Evolutionary conservation across 2,329 filamentous ascomycete species (phyloP).

Genomic region (Fusarium illudens): DNA sequence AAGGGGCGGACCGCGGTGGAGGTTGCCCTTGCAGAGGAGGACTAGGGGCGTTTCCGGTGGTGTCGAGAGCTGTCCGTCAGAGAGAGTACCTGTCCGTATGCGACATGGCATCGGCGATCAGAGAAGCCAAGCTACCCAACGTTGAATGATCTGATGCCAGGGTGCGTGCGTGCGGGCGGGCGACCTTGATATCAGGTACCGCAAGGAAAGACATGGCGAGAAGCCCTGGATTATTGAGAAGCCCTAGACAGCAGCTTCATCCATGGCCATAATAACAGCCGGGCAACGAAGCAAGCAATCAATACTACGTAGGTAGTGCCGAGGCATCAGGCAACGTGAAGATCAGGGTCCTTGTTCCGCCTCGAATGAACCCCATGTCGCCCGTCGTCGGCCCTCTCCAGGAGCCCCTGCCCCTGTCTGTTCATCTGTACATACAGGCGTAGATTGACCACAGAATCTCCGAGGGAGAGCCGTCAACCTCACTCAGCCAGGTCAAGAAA

Average conservation of each 20-base stretch:
- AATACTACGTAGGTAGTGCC: no score
- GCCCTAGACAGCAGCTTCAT: neutral
- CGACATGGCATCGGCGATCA: conserved; percentile 13
- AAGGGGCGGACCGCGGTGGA: conserved; percentile 36
- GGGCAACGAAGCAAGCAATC: neutral
- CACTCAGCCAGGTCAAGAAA: no score
- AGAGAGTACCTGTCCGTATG: conserved; percentile 1
- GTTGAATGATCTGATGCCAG: conserved; percentile 33
- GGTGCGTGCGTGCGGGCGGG: conserved; percentile 20
- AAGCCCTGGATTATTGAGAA: neutral
- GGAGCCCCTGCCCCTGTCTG: conserved; percentile 17
- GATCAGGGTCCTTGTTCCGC: conserved; percentile 24
- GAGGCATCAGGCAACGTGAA: conserved; percentile 3
- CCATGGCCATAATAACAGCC: neutral
- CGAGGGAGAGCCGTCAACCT: conserved; percentile 31
- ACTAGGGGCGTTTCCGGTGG: conserved; percentile 29
- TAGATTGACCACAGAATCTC: conserved; percentile 21
- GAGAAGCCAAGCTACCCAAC: conserved; percentile 24
- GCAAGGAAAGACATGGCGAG: neutral
- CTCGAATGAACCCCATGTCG: conserved; percentile 16
- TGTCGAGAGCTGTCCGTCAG: no score
- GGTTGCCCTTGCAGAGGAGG: conserved; percentile 34
- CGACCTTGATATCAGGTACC: conserved; percentile 28
- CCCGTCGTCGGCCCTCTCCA: conserved; percentile 6
- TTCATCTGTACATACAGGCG: conserved; percentile 7